Conservation (phyloP, 306 rosid genomes). For the Quercus bicolor region DNA sequence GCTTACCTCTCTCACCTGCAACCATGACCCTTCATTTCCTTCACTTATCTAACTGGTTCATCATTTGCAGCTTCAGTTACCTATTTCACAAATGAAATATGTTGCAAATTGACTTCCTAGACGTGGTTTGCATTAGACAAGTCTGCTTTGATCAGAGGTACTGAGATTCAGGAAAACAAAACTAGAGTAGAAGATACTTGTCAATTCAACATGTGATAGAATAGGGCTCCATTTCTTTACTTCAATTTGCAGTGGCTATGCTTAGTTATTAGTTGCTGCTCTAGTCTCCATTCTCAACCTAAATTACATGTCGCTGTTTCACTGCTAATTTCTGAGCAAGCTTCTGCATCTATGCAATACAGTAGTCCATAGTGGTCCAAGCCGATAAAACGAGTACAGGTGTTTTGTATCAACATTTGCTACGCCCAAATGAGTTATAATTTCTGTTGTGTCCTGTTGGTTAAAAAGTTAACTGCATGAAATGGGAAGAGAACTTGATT, state of each 20-base stretch:
- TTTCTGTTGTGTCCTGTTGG: neutral
- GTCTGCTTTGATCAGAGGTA: conserved; percentile 11
- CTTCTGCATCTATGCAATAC: neutral
- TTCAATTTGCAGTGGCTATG: conserved; percentile 15
- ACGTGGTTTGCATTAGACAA: neutral
- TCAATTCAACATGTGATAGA: conserved; percentile 7
- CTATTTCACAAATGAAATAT: conserved; percentile 19
- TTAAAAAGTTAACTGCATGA: neutral
- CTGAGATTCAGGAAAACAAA: conserved; percentile 10
- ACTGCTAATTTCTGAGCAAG: conserved; percentile 2
- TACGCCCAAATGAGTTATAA: neutral
- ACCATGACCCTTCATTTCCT: conserved; percentile 16
- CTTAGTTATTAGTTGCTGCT: conserved; percentile 19
- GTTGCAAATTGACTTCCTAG: conserved; percentile 9
- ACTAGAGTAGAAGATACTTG: conserved; percentile 4
- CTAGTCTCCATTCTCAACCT: conserved; percentile 14
- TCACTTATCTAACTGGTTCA: conserved; percentile 22
- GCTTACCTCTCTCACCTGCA: conserved; percentile 12
- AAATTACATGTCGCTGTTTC: neutral
- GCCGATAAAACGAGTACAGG: neutral
- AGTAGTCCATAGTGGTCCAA: neutral
- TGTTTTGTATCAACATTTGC: neutral
- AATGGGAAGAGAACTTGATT: neutral
- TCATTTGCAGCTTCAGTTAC: conserved; percentile 21
- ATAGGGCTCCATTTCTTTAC: conserved; percentile 12